Evolutionary conservation across 345 rosid genomes (phyloP).

Genomic region (Limnanthes douglasii): DNA sequence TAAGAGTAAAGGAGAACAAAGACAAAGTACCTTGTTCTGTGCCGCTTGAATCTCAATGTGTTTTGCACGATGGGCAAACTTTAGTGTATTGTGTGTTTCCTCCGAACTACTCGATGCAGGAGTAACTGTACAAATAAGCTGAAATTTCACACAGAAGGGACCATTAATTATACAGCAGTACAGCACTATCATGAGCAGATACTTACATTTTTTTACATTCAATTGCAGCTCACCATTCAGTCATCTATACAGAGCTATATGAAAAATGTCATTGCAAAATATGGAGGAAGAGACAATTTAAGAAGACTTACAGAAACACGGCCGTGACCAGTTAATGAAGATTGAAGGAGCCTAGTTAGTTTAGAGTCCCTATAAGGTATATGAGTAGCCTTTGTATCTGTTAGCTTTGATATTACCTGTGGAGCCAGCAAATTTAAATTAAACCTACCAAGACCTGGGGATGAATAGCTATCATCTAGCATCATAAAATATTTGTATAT

Average conservation of each 20-base stretch:
- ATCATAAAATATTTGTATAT: slow-evolving; percentile 2
- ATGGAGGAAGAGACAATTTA: slow-evolving; percentile 1
- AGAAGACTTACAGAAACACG: slow-evolving; percentile 84
- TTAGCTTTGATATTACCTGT: slow-evolving; percentile 95
- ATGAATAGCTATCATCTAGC: too few relatives aligned
- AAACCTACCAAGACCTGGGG: too few relatives aligned
- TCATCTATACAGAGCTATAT: slow-evolving; percentile 1
- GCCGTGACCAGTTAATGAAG: slow-evolving; percentile 95
- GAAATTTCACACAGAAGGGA: slow-evolving; percentile 21
- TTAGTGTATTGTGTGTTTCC: slow-evolving; percentile 96
- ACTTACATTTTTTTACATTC: neutral
- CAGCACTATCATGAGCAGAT: slow-evolving; percentile 2
- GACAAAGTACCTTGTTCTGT: slow-evolving; percentile 62
- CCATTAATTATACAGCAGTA: slow-evolving; percentile 10
- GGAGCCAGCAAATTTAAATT: slow-evolving; percentile 7
- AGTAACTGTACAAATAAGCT: slow-evolving; percentile 98
- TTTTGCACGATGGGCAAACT: slow-evolving; percentile 98
- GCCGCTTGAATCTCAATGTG: slow-evolving; percentile 96
- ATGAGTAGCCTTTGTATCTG: slow-evolving; percentile 79
- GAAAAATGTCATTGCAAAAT: slow-evolving; percentile 7
- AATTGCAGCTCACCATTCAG: slow-evolving; percentile 3
- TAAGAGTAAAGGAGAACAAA: slow-evolving; percentile 1
- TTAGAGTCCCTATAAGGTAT: slow-evolving; percentile 98
- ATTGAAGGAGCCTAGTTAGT: slow-evolving; percentile 93
- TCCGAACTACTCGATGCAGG: slow-evolving; percentile 93